phyloP scores from a whole-genome alignment of 768 basidiomycete species.

The Boletus rubropictus region DNA sequence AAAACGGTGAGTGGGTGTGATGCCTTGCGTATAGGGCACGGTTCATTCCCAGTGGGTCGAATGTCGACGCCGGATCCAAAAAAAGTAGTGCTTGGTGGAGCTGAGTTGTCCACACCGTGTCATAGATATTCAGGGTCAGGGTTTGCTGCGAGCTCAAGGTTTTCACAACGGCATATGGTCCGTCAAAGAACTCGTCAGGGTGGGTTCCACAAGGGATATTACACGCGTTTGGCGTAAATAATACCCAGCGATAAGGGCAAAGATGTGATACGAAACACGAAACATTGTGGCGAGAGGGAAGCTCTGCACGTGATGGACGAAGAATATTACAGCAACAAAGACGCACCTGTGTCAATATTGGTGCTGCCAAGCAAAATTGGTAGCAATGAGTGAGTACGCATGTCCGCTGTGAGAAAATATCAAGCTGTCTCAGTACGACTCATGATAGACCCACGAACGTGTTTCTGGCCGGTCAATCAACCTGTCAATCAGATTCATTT shows the following conservation, averaged over 20 bases:
- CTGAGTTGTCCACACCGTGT: not conserved
- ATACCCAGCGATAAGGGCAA: not conserved
- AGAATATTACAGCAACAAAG: too few relatives aligned
- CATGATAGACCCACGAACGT: not conserved
- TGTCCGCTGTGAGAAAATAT: not conserved
- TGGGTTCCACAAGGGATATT: not conserved
- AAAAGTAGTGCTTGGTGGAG: not conserved
- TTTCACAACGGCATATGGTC: constrained; percentile 6
- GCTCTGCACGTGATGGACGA: too few relatives aligned
- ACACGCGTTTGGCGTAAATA: not conserved
- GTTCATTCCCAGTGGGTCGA: constrained; percentile 4
- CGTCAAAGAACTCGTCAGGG: constrained; percentile 1
- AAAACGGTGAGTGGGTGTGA: constrained; percentile 3
- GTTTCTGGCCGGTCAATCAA: not conserved
- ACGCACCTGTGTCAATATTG: not conserved
- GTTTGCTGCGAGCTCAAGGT: constrained; percentile 12
- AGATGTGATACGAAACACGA: too few relatives aligned
- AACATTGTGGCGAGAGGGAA: too few relatives aligned
- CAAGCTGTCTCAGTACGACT: not conserved
- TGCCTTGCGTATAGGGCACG: constrained; percentile 11
- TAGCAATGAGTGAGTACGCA: not conserved
- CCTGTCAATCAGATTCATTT: constrained; percentile 2
- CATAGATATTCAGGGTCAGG: constrained; percentile 17
- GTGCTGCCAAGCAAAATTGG: not conserved
- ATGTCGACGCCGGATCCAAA: not conserved